phyloP scores from a whole-genome alignment of 2,329 filamentous ascomycete species.

The Aspergillus uvarum region DNA sequence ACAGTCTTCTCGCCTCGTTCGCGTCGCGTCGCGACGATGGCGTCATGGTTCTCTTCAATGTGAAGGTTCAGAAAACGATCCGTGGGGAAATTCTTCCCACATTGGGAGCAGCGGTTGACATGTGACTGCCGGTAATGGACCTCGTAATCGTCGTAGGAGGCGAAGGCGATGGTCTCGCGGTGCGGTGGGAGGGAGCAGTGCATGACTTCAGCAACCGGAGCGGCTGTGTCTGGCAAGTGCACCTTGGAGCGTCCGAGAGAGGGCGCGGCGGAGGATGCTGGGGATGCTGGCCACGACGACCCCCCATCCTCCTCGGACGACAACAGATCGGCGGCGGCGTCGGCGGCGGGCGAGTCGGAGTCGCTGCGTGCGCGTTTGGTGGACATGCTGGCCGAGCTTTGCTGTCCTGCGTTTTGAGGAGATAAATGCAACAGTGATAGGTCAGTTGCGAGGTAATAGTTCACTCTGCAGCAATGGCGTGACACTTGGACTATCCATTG shows the following conservation, averaged over 20 bases:
- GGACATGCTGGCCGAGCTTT: conserved; percentile 46
- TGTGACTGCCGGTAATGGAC: conserved; percentile 80
- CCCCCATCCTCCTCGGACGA: conserved; percentile 12
- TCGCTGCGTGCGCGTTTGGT: conserved; percentile 56
- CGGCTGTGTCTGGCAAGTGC: conserved; percentile 55
- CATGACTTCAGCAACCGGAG: conserved; percentile 56
- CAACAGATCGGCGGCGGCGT: conserved; percentile 22
- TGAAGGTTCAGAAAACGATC: conserved; percentile 77
- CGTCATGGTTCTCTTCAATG: conserved; percentile 88
- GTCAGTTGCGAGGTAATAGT: not conserved
- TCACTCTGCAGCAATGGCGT: not conserved
- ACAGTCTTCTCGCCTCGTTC: conserved; percentile 86
- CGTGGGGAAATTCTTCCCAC: conserved; percentile 83
- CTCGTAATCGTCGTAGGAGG: conserved; percentile 77
- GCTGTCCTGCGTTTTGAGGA: conserved; percentile 11
- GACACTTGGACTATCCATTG: not conserved
- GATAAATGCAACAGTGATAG: conserved; percentile 5
- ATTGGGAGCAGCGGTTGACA: conserved; percentile 80
- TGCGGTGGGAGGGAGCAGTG: conserved; percentile 82
- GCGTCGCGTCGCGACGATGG: conserved; percentile 67
- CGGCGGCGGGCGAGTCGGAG: conserved; percentile 46
- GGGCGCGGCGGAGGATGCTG: conserved; percentile 22
- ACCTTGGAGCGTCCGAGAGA: conserved; percentile 52
- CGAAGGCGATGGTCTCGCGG: conserved; percentile 66
- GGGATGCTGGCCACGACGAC: conserved; percentile 29